Conservation (phyloP, 2,329 filamentous ascomycete species). For the Ophiosphaerella narmari region DNA sequence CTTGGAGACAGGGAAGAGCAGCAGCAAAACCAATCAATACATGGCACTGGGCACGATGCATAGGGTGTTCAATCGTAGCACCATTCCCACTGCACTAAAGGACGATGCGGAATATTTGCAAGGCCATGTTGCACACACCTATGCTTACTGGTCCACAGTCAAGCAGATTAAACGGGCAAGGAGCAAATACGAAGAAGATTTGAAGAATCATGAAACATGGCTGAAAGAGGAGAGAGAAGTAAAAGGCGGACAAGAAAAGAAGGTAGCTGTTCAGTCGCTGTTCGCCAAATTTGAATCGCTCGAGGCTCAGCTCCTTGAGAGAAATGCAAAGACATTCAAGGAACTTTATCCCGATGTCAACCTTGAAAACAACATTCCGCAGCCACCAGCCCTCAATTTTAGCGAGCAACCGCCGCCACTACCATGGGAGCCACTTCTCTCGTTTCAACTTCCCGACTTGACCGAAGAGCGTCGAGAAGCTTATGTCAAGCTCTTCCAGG, state of each 20-base stretch:
- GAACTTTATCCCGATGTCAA: conserved; percentile 61
- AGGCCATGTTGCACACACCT: conserved; percentile 59
- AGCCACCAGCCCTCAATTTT: not conserved
- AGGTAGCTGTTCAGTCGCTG: conserved; percentile 57
- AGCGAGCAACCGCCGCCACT: conserved; percentile 15
- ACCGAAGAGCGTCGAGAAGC: conserved; percentile 60
- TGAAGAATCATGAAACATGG: conserved; percentile 35
- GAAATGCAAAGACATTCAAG: conserved; percentile 68
- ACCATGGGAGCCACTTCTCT: conserved; percentile 16
- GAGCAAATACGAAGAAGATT: conserved; percentile 42
- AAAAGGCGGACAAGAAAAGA: conserved; percentile 57
- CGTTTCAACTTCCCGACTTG: conserved; percentile 56
- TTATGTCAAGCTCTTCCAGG: conserved; percentile 73
- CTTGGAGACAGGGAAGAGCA: conserved; percentile 8
- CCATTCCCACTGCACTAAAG: conserved; percentile 21
- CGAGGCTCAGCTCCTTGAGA: conserved; percentile 59
- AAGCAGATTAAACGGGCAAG: conserved; percentile 47
- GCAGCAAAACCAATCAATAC: not conserved
- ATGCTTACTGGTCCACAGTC: conserved; percentile 61
- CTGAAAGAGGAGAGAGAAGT: conserved; percentile 20
- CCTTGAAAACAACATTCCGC: not conserved
- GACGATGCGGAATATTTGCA: conserved; percentile 58
- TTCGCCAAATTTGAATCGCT: conserved; percentile 60
- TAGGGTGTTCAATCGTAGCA: too few relatives aligned
- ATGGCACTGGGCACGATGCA: too few relatives aligned